Base-by-base conservation (phyloP, 108 stramenopile genomes). In the Pseudonitzschia multistriata region DNA sequence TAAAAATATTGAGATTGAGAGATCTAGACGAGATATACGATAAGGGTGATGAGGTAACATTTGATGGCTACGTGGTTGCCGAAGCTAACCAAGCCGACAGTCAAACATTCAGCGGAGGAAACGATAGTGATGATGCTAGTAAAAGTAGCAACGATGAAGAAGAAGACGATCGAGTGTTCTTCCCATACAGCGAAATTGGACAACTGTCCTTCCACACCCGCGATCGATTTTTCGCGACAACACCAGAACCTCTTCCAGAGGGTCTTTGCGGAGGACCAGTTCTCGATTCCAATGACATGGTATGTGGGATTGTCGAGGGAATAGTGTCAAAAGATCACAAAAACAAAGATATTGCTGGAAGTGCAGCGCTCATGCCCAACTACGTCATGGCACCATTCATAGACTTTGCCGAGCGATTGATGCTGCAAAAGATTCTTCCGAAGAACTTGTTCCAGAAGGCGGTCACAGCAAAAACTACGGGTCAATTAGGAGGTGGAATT, bases 231-330 rank as follows among this genome's bases (percentile, higher is more conserved):
- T 79, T 90, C 40, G 89, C 92, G 7, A 76, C 73, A 24, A 93
- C 92, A 35, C 77, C 74, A 0, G 70, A 75, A 49, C 89, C 89
- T 0, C 72, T 93, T 11, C 92, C 92, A 6, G 89, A 90, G 83
- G 92, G 92, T 40, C 56, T 93, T 45, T 93, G 92, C 40, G 92
- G 92, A 27, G 92, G 87, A 25, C 92, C 92, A 22, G 88, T 77
- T 0, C 64, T 91, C 45, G 84, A 91, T 49, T 53, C 34, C 28
- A 72, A 82, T 55, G 76, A 71, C 21, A 74, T 55, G 19, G 73
- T 90, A 29, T 80, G 84, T 47, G 92, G 92, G n/a, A 83, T 86
- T 34, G 86, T 93, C 7, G 92, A 93, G 76, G 92, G 92, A 35
- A 88, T 93, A 39, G 88, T 93, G 22, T 86, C 88, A 47, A 73